Evolutionary conservation across 2,329 filamentous ascomycete genomes (phyloP).

Genomic region (Calonectria honghensis): DNA sequence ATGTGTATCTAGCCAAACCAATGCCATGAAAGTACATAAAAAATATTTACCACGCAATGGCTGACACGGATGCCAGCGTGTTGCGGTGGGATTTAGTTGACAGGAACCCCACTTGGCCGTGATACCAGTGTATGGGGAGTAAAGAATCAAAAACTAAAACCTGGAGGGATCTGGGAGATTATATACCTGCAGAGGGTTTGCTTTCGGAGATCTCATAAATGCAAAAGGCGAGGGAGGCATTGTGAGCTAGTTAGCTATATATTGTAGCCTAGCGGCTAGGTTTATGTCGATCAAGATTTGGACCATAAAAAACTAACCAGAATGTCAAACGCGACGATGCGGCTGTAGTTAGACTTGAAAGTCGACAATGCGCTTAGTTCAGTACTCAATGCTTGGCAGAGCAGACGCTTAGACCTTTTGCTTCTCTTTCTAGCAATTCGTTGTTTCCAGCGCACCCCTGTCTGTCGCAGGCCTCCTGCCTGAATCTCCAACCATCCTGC

Average conservation of each 20-base stretch:
- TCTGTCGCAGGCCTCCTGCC: neutral
- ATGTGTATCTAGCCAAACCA: neutral
- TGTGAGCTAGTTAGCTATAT: neutral
- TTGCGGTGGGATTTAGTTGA: neutral
- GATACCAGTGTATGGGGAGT: neutral
- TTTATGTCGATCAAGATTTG: neutral
- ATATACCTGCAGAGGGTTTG: neutral
- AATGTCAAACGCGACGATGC: neutral
- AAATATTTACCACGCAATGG: neutral
- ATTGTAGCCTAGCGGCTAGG: neutral
- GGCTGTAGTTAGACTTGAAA: neutral
- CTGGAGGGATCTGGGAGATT: neutral
- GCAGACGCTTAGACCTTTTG: neutral
- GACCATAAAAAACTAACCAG: neutral
- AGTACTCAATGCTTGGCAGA: neutral
- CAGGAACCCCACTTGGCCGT: neutral
- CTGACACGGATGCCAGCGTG: neutral
- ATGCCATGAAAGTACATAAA: neutral
- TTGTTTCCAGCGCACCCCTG: neutral
- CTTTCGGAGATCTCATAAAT: neutral
- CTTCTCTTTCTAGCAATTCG: neutral
- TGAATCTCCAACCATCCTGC: slow-evolving; percentile 13
- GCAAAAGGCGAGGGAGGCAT: neutral
- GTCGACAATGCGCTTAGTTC: neutral
- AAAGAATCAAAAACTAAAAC: neutral